Evolutionary conservation across 2,329 filamentous ascomycete species (phyloP), one percentile per base, ranked within the genome.

Genomic region (Pseudogymnoascus sp.): DNA sequence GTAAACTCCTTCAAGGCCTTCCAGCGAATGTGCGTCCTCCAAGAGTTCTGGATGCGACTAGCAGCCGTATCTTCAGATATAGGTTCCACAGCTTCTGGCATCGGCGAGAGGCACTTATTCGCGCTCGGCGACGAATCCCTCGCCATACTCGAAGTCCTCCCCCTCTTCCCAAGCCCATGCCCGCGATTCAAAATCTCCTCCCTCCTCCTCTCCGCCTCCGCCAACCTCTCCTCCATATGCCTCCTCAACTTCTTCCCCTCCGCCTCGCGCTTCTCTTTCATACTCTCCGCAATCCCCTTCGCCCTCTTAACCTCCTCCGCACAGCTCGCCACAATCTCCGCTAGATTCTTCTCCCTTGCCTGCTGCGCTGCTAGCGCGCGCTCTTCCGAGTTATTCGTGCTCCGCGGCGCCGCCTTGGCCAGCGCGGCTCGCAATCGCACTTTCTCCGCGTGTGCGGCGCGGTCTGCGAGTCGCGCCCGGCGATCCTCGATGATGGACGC

Each of bases 291-390:
- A n/a, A 93, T 82, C 61, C 89, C 87, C 78, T 93, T 93, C 62
- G 90, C 90, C 67, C 89, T 83, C 72, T 89, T 86, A 14, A 95
- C 90, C 73, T 95, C 90, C 74, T 92, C 90, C 18, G 90, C 90
- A 72, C 90, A 93, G 65, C 85, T 83, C 60, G 90, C 88, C 3
- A 90, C 89, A 47, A 93, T 92, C 73, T 93, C 90, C 7, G 89
- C 90, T 16, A 95, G 77, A 69, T 93, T 91, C 69, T 88, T 88
- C 77, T 93, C 89, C 64, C 91, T 83, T 0, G 90, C 88, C 67
- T 91, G 83, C 66, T 91, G 86, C 4, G 90, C 90, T 5, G 90
- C 90, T 64, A 92, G 77, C 3, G 90, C 89, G 61, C 88, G 82
- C 74, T 93, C 89, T 73, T 93, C 90, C 51, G 86, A 89, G 63